phyloP scores from a whole-genome alignment of 352 stramenopile species.

The Pythium pyrilobum region DNA sequence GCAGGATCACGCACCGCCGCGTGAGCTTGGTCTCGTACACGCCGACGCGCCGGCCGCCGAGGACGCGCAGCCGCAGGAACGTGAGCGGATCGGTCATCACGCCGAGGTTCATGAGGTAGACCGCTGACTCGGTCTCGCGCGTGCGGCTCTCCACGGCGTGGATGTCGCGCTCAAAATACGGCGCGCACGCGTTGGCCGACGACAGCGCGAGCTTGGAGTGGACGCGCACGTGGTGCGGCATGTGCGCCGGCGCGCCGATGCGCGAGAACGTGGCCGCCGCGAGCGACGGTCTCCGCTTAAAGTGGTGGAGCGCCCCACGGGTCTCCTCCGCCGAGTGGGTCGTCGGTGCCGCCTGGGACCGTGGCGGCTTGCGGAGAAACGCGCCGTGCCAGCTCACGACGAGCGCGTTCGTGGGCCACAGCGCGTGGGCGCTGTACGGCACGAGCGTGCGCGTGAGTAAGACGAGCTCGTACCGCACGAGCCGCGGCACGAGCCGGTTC shows the following conservation, averaged over 20 bases:
- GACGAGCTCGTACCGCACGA: neutral
- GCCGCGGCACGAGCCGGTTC: neutral
- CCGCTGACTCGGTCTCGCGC: neutral
- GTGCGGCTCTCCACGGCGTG: neutral
- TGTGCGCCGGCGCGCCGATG: neutral
- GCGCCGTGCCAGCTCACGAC: slow-evolving; percentile 17
- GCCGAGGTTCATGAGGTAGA: slow-evolving; percentile 17
- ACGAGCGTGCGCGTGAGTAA: slow-evolving; percentile 11
- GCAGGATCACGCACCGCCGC: slow-evolving; percentile 3
- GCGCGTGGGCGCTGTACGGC: slow-evolving; percentile 1
- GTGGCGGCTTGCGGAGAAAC: slow-evolving; percentile 1
- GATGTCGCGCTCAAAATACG: neutral
- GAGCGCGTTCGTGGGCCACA: slow-evolving; percentile 10
- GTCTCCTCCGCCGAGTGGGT: too few relatives aligned
- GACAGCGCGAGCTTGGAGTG: neutral
- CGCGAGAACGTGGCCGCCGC: neutral
- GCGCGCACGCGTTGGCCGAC: neutral
- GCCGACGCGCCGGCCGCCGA: neutral
- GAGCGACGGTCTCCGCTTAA: neutral
- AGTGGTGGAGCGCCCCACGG: too few relatives aligned
- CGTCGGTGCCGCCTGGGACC: neutral
- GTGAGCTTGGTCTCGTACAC: slow-evolving; percentile 6
- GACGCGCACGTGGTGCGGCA: neutral
- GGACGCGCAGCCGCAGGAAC: neutral
- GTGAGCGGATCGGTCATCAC: slow-evolving; percentile 18